phyloP scores from a whole-genome alignment of 805 yeast genomes.

The Lachancea waltii region DNA sequence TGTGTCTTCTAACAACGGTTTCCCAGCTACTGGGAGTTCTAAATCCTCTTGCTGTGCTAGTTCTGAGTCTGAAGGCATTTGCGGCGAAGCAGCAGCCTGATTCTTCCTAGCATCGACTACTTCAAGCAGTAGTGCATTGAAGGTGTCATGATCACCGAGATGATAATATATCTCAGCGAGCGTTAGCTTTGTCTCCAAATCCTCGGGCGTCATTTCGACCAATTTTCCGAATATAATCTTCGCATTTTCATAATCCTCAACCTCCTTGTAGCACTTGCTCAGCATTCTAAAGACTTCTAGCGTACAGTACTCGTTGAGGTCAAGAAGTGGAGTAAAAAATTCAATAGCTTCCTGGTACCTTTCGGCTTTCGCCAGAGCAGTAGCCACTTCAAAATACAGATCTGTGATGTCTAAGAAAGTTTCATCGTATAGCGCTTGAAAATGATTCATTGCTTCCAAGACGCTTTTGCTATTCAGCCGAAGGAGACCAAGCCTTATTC shows the following conservation, averaged over 20 bases:
- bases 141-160: slow-evolving; percentile 52
- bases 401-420: slow-evolving; percentile 62
- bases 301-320: slow-evolving; percentile 46
- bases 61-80: slow-evolving; percentile 7
- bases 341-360: slow-evolving; percentile 69
- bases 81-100: slow-evolving; percentile 15
- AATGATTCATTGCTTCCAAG: slow-evolving; percentile 70
- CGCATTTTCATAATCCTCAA: slow-evolving; percentile 63
- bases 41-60: no score
- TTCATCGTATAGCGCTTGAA: slow-evolving; percentile 49
- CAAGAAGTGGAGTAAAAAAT: slow-evolving; percentile 52
- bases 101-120: slow-evolving; percentile 40
- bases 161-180: slow-evolving; percentile 77
- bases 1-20: slow-evolving; percentile 30
- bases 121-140: slow-evolving; percentile 47
- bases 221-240: slow-evolving; percentile 50
- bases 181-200: slow-evolving; percentile 67
- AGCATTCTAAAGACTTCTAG: slow-evolving; percentile 45
- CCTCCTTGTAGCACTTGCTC: slow-evolving; percentile 72
- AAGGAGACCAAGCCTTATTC: slow-evolving; percentile 71
- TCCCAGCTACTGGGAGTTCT: no score
- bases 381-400: slow-evolving; percentile 70
- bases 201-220: slow-evolving; percentile 49
- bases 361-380: slow-evolving; percentile 61
- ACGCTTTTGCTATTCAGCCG: slow-evolving; percentile 58